Evolutionary conservation across 164 flowering plant species (phyloP).

Genomic region (Stephania yunnanensis): DNA sequence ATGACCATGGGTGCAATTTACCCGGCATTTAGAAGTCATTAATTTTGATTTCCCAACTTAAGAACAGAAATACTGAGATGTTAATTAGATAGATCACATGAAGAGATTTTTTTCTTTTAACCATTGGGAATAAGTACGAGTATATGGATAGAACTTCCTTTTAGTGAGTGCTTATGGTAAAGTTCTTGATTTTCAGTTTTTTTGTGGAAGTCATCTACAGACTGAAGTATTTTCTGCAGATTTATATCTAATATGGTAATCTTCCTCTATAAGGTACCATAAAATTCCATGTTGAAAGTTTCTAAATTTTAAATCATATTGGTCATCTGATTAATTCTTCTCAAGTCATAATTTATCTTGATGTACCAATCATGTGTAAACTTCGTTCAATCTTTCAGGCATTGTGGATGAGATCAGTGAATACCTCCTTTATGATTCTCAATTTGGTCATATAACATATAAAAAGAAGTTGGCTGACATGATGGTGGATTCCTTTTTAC

Average conservation of each 20-base stretch:
- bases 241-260: neutral
- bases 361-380: neutral
- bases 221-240: neutral
- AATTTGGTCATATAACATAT: conserved; percentile 4
- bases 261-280: conserved; percentile 1
- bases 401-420: conserved; percentile 6
- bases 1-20: too few relatives aligned
- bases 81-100: too few relatives aligned
- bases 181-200: neutral
- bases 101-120: too few relatives aligned
- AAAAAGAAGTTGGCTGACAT: conserved; percentile 9
- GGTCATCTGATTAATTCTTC: neutral
- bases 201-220: neutral
- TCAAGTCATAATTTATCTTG: neutral
- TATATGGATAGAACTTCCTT: neutral
- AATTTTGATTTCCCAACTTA: neutral
- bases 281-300: neutral
- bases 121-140: neutral
- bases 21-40: neutral
- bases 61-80: neutral
- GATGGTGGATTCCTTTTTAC: conserved; percentile 1
- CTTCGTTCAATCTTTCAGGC: conserved; percentile 5
- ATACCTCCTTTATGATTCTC: neutral
- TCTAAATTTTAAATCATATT: neutral
- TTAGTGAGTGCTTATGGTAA: neutral